Conservation (phyloP, 805 yeast species). For the Isabelozyma gotoi region DNA sequence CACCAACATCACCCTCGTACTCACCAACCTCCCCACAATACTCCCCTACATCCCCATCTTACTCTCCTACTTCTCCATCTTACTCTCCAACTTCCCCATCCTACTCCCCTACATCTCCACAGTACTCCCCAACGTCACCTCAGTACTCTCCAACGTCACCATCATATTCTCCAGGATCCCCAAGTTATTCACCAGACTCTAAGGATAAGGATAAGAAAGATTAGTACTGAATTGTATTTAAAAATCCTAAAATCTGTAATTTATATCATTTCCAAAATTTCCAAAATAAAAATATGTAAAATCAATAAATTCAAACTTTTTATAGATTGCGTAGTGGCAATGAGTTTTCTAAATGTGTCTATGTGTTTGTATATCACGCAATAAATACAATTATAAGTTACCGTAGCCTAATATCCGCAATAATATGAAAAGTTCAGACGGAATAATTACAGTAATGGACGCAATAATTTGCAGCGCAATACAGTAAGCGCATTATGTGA, state of each 20-base stretch:
- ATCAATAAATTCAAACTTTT: background rate
- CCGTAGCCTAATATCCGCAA: too few relatives aligned
- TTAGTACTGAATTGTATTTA: background rate
- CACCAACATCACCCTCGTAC: constrained; percentile 78
- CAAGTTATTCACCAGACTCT: constrained; percentile 46
- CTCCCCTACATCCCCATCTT: constrained; percentile 61
- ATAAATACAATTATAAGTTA: background rate
- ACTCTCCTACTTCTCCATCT: constrained; percentile 39
- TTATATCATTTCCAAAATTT: background rate
- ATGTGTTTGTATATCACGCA: background rate
- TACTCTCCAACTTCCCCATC: constrained; percentile 59
- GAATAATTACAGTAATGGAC: too few relatives aligned
- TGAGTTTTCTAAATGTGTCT: background rate
- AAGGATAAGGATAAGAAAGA: constrained; percentile 19
- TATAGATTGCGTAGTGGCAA: background rate
- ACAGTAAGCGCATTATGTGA: too few relatives aligned
- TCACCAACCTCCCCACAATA: constrained; percentile 72
- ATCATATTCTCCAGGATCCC: constrained; percentile 45
- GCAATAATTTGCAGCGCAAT: too few relatives aligned
- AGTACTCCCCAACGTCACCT: constrained; percentile 48
- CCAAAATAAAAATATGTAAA: background rate
- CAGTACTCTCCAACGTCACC: constrained; percentile 51
- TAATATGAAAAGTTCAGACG: too few relatives aligned
- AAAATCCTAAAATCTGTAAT: background rate
- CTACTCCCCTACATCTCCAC: constrained; percentile 49